Base-by-base conservation (phyloP, 1,284 basidiomycete genomes). In the Rhodotorula sp. region DNA sequence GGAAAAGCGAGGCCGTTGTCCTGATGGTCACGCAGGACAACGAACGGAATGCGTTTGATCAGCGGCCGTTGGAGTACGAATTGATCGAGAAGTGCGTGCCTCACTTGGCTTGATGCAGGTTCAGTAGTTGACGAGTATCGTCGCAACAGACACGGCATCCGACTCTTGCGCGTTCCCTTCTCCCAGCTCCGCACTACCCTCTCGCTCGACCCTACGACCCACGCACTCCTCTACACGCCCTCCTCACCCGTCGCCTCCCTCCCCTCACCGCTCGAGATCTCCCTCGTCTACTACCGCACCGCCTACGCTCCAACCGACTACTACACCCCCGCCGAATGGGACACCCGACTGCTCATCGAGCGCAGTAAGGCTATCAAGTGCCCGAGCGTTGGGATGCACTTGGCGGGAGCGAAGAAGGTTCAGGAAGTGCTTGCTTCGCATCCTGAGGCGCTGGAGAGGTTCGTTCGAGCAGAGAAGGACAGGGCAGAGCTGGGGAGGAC, bases 41-140 rank as follows among this genome's bases (percentile, higher is more conserved):
- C 34, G 96, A 99, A 80, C 85, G 94, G n/a, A 99, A 99, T 79
- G 86, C 95, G 0, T 99, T 98, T 78, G 95, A 99, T 78, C 96
- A 99, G 80, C 85, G 89, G 8, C 87, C 86, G 81, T 81, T 99
- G 22, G 92, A 98, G 80, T 95, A 92, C 75, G 87, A 91, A 71
- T 83, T 98, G 0, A 80, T 92, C 0, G 87, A 92, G 75, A 84
- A 80, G 89, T 91, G 78, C 59, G 84, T 80, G 4, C 24, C 31
- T 13, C 26, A n/a, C 60, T 20, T 47, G 22, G 34, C 15, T 48
- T 24, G 31, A 22, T 9, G 55, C 24, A 22, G 37, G 31, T n/a
- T 31, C 20, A 50, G 47, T 2, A 5, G 10, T 51, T 68, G 24
- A 57, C 34, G 30, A 46, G 50, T 28, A n/a, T 46, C 22, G 26